Base-by-base conservation (phyloP, 352 stramenopile genomes). In the Phytophthora europaea region DNA sequence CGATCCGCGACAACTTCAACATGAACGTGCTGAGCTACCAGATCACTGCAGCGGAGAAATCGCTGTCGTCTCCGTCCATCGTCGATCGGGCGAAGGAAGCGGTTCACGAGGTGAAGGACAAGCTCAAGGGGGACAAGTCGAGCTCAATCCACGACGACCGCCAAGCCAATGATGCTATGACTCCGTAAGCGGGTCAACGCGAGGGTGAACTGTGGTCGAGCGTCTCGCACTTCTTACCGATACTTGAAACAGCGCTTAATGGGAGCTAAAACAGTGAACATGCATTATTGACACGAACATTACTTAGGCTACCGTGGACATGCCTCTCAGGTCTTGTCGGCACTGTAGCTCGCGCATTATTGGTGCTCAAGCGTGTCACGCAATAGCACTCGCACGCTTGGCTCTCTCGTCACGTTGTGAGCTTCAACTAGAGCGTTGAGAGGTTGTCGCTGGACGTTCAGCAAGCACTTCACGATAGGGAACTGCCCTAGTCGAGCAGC, bases 11-110 rank as follows among this genome's bases (percentile, higher is more conserved):
- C 31, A 67, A 70, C 31, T 67, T 74, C 31, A 74, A 70, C n/a
- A 40, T 70, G 34, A 71, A 70, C 26, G 70, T 60, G 10, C 47
- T 78, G 53, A 78, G n/a, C 59, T 67, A 61, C 58, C 70, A 78
- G 54, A 70, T 73, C 34, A 58, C 47, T 22, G 23, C 65, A 6
- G 65, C 65, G 10, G 70, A 78, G 36, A 73, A 70, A 12, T 22
- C 60, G 1, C 50, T 74, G 54, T 55, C 57, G 15, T 40, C 60
- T 12, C 50, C 43, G 1, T 63, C 65, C 18, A 54, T 74, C 56
- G 33, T 73, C 3, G 54, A 51, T 2, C 58, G 59, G 45, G 70
- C 70, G 20, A 77, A 77, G 52, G 70, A 73, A 50, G 65, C 48
- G 34, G 38, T 73, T 15, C 52, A 70, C 31, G 70, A 66, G 9